Percentiles rank a stretch among this genome's conserved stretches.
These are phyloP conservation scores for Pichia sporocuriosa DNA, from an alignment of 805 yeast species.

Conservation along the genomic window DNA sequence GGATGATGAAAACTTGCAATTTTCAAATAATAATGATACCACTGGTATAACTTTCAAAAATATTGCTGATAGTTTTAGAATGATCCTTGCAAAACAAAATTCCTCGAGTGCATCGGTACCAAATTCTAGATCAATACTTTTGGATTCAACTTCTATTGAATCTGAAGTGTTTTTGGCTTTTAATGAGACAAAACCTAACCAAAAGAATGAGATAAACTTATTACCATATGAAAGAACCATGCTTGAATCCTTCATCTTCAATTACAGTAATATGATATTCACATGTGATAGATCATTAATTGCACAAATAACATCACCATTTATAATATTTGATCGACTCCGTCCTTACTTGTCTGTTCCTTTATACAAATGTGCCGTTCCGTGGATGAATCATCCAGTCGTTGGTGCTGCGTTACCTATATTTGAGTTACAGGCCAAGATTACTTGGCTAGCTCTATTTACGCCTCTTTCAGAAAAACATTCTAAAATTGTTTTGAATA, in stretches of 20 bases:
- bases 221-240: conserved; percentile 31
- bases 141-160: conserved; percentile 2
- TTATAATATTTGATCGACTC: conserved; percentile 29
- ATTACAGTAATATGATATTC: conserved; percentile 33
- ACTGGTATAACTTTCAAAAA: background rate
- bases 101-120: too few species aligned
- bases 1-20: too few species aligned
- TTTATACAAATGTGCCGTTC: conserved; percentile 26
- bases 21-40: background rate
- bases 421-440: conserved; percentile 34
- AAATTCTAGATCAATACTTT: background rate
- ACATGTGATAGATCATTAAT: conserved; percentile 27
- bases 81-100: background rate
- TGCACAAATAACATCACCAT: conserved; percentile 36
- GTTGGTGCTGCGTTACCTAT: conserved; percentile 34
- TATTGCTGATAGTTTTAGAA: background rate
- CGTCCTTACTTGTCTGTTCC: conserved; percentile 29
- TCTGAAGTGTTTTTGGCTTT: conserved; percentile 1
- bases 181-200: conserved; percentile 9
- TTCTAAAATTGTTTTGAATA: background rate
- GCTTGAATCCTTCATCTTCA: conserved; percentile 39
- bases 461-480: conserved; percentile 11
- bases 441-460: conserved; percentile 29
- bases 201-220: background rate
- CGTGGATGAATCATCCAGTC: conserved; percentile 39